phyloP scores from a whole-genome alignment of 139 green algal species.

The Chlamydomonas applanata region DNA sequence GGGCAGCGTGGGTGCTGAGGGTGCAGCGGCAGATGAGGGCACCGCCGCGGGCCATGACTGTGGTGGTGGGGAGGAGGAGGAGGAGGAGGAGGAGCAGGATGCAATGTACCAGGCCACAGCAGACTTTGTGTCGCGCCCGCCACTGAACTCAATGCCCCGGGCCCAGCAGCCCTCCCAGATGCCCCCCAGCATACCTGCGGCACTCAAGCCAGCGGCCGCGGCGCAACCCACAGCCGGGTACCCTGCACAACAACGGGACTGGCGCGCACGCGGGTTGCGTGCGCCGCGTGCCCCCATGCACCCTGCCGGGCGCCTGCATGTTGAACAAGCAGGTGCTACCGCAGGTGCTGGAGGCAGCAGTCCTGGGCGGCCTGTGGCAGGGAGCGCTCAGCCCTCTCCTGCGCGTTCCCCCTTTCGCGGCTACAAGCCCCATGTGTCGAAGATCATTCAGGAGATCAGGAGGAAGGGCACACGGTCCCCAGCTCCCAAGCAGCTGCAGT shows the following conservation, averaged over 20 bases:
- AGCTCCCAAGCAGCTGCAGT: constrained; percentile 51
- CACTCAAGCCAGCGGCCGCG: background rate
- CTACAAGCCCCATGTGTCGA: constrained; percentile 22
- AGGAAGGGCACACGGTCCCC: background rate
- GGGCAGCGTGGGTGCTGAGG: background rate
- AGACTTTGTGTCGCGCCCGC: background rate
- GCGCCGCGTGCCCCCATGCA: background rate
- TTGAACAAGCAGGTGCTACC: background rate
- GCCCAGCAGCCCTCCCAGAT: background rate
- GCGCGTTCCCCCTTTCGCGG: constrained; percentile 10
- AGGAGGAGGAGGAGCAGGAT: background rate
- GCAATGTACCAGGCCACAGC: no score
- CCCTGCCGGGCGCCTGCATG: background rate
- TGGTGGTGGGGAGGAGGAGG: background rate
- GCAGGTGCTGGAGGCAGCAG: background rate
- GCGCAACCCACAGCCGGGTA: background rate
- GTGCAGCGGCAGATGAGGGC: background rate
- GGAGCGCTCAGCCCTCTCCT: background rate
- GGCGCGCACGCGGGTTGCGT: background rate
- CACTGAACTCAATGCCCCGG: background rate
- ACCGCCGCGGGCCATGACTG: background rate
- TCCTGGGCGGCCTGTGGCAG: background rate
- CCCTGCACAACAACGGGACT: background rate
- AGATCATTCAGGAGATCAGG: constrained; percentile 14
- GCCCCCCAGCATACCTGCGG: background rate